Base-by-base conservation (phyloP, 208 protist genomes). In the Leptomonas seymouri region DNA sequence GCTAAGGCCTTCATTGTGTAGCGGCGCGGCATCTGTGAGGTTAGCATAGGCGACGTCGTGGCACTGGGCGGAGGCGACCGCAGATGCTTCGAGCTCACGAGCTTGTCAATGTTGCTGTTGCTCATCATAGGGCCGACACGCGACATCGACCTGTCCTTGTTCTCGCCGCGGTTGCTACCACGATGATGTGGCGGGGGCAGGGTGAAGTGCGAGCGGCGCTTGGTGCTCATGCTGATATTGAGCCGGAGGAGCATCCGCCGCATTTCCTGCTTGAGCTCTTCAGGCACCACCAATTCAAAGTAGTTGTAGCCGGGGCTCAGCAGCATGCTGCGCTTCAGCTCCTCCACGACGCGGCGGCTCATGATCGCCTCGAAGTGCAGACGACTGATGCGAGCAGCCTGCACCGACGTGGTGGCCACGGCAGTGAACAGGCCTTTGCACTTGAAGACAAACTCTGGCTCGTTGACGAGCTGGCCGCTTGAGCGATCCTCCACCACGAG, bases 291-390 rank as follows among this genome's bases (percentile, higher is more conserved):
- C 20, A 30, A 49, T 49, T 86, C 66, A 23, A 86, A 82, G 73
- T 79, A 88, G 60, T 64, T 60, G 82, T 93, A 93, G 51, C 56
- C 67, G 25, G 74, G 68, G 69, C 76, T 65, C n/a, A 76, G 15
- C 34, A 78, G 59, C 46, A 93, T 74, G 72, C 53, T 74, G 50
- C 71, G 75, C 70, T 89, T 89, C 62, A 89, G 60, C 14, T 70
- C 67, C 50, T 93, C 78, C 14, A 89, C 50, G 9, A 74, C 62
- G 39, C 48, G 14, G 30, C 72, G 67, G 11, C 30, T 69, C 54
- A 85, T 85, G 67, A 90, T 84, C 3, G 76, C 78, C 62, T 93
- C 82, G 45, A 93, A 82, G 45, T 93, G 79, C 41, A 90, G 74
- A 15, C 84, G 81, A 54, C 73, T 86, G 65, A 93, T 80, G 44